Evolutionary conservation across 2,329 filamentous ascomycete genomes (phyloP).

Genomic region (Eurotiales sp.): DNA sequence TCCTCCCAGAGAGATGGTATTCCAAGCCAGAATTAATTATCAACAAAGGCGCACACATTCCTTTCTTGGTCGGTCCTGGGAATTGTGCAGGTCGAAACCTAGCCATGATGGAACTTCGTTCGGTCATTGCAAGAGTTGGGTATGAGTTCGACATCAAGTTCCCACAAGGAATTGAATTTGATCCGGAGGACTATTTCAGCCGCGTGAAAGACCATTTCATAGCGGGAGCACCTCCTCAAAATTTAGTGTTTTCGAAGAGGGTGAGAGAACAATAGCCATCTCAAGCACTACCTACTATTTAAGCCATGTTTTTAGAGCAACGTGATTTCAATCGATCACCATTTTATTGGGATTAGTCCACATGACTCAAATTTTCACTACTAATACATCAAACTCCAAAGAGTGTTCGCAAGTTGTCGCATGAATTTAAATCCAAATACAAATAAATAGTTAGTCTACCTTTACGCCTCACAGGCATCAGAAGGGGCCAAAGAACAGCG

Average conservation of each 20-base stretch:
- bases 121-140: slow-evolving; percentile 54
- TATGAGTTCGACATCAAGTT: slow-evolving; percentile 39
- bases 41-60: slow-evolving; percentile 28
- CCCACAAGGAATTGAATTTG: not conserved
- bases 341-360: too few relatives aligned
- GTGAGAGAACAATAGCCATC: too few relatives aligned
- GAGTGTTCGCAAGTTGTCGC: too few relatives aligned
- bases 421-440: too few relatives aligned
- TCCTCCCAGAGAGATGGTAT: slow-evolving; percentile 40
- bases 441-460: too few relatives aligned
- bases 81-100: not conserved
- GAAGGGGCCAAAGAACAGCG: too few relatives aligned
- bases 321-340: too few relatives aligned
- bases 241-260: slow-evolving; percentile 23
- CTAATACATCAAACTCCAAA: too few relatives aligned
- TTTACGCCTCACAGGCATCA: too few relatives aligned
- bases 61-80: slow-evolving; percentile 23
- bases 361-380: too few relatives aligned
- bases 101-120: slow-evolving; percentile 8
- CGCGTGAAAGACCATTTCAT: slow-evolving; percentile 53
- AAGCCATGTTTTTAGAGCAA: too few relatives aligned
- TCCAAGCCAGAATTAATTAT: slow-evolving; percentile 29
- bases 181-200: slow-evolving; percentile 28
- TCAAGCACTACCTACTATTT: too few relatives aligned
- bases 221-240: slow-evolving; percentile 41